These are phyloP conservation scores for Yarrowia sp. DNA, from an alignment of 805 yeast species.

Conservation along the genomic window DNA sequence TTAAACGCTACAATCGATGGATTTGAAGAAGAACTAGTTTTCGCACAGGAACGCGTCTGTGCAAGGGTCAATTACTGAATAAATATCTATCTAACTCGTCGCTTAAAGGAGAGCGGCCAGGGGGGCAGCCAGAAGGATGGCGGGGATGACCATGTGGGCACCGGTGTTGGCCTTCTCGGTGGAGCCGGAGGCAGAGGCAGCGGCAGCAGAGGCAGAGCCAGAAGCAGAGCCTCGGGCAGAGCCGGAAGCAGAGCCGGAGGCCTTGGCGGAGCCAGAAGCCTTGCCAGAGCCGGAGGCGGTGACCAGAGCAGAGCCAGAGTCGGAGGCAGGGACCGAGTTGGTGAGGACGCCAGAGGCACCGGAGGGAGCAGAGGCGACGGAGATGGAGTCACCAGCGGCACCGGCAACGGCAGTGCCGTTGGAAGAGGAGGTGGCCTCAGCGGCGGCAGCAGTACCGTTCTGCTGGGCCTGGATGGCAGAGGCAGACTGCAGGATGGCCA, in stretches of 20 bases:
- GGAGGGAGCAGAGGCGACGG: conserved; percentile 19
- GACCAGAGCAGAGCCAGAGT: conserved; percentile 14
- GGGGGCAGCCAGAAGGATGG: conserved; percentile 18
- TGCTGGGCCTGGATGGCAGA: conserved; percentile 8
- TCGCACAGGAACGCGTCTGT: too few relatives aligned
- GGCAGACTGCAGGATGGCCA: conserved; percentile 4
- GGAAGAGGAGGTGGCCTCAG: neutral
- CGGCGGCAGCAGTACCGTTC: neutral
- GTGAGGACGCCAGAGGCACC: conserved; percentile 17
- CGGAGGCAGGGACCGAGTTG: conserved; percentile 25
- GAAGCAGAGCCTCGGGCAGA: neutral
- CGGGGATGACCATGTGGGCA: conserved; percentile 14
- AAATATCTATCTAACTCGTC: neutral
- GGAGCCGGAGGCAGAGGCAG: conserved; percentile 2
- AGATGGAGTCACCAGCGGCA: conserved; percentile 2
- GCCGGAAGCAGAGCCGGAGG: conserved; percentile 9
- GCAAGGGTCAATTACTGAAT: neutral
- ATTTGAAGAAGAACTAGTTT: too few relatives aligned
- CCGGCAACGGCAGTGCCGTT: neutral
- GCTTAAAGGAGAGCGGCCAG: conserved; percentile 16
- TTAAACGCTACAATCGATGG: too few relatives aligned
- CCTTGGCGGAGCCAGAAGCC: neutral
- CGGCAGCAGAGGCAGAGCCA: conserved; percentile 12
- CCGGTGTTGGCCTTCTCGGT: neutral
- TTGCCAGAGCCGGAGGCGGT: conserved; percentile 9